A percentile compares a stretch with the other conserved stretches of the same genome.
These are phyloP conservation scores for Acanthochlamys bracteata DNA, from an alignment of 106 monocot genomes.

Conservation along the genomic window DNA sequence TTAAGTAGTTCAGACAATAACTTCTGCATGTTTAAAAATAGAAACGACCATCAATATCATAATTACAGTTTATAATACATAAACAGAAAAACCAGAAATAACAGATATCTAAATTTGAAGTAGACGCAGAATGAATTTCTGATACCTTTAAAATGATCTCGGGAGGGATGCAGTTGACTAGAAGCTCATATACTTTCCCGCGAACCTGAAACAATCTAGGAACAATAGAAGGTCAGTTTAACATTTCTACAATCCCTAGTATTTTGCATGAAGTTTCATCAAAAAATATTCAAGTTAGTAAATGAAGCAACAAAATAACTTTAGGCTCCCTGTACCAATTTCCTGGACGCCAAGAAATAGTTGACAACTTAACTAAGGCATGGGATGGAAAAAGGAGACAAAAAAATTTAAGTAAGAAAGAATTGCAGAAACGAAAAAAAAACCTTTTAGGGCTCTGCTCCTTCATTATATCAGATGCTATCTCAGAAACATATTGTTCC, in stretches of 20 bases:
- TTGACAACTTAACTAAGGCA: too few species aligned
- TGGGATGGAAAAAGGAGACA: too few species aligned
- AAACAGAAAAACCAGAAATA: too few species aligned
- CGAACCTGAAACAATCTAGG: conserved; percentile 81
- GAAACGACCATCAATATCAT: too few species aligned
- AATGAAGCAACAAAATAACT: too few species aligned
- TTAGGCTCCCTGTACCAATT: too few species aligned
- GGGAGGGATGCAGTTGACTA: conserved; percentile 95
- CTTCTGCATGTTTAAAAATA: conserved; percentile 47
- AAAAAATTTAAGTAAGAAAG: not conserved
- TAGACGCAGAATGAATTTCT: not conserved
- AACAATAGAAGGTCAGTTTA: conserved; percentile 5
- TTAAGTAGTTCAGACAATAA: conserved; percentile 81
- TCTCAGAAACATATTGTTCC: conserved; percentile 96
- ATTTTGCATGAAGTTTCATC: not conserved
- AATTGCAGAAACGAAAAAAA: too few species aligned
- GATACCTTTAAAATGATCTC: conserved; percentile 83
- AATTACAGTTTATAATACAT: too few species aligned
- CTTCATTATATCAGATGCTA: conserved; percentile 88
- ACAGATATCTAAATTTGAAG: not conserved
- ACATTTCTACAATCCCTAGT: not conserved
- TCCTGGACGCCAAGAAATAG: too few species aligned
- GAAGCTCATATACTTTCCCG: conserved; percentile 89
- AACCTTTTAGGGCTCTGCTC: conserved; percentile 99
- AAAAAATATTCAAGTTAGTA: too few species aligned